phyloP scores from a whole-genome alignment of 495 filamentous ascomycete genomes.

The Ramalina intermedia region DNA sequence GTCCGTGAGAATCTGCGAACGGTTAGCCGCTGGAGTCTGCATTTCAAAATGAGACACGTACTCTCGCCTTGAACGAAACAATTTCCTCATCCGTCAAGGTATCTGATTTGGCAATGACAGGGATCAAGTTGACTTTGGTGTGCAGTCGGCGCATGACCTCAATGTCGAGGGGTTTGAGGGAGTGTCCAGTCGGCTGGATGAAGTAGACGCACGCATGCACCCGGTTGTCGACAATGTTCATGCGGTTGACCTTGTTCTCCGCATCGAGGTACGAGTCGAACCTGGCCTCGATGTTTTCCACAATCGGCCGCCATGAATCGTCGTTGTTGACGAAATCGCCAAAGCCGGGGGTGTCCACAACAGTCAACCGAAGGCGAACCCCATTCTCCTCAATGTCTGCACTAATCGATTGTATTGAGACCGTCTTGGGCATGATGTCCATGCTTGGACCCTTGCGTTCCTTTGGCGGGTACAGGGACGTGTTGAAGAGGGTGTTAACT shows the following conservation, averaged over 20 bases:
- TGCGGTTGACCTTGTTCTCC: constrained; percentile 99
- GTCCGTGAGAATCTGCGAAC: constrained; percentile 76
- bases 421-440: constrained; percentile 98
- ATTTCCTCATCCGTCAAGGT: constrained; percentile 97
- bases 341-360: constrained; percentile 95
- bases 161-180: constrained; percentile 97
- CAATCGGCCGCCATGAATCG: constrained; percentile 95
- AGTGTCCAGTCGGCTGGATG: constrained; percentile 97
- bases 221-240: constrained; percentile 98
- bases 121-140: constrained; percentile 99
- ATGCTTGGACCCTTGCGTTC: constrained; percentile 92
- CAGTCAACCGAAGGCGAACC: constrained; percentile 89
- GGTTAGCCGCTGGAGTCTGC: constrained; percentile 1
- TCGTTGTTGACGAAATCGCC: constrained; percentile 99
- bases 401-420: constrained; percentile 95
- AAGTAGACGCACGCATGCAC: constrained; percentile 99
- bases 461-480: constrained; percentile 95
- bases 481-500: constrained; percentile 99
- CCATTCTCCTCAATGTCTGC: constrained; percentile 99
- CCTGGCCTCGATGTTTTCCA: constrained; percentile 97
- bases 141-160: constrained; percentile 98
- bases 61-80: constrained; percentile 79
- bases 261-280: constrained; percentile 97
- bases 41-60: constrained; percentile 31
- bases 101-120: constrained; percentile 96